Percentiles rank a stretch among this genome's conserved stretches.
Evolutionary conservation across 2,329 filamentous ascomycete genomes (phyloP).

Genomic region (Annulohypoxylon truncatum): DNA sequence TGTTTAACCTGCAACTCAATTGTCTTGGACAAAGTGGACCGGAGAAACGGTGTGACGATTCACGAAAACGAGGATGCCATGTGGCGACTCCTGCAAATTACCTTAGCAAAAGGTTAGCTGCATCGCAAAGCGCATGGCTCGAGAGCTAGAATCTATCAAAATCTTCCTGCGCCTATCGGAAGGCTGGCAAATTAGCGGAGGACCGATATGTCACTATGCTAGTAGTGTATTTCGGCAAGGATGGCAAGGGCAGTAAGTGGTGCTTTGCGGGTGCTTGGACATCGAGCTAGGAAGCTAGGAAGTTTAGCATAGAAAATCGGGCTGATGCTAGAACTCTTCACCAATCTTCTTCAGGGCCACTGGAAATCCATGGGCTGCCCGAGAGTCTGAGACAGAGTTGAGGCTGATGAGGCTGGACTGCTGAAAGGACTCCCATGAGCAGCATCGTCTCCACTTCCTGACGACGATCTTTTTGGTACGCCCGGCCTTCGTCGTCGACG

Average conservation of each 20-base stretch:
- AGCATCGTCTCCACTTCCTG: conserved; percentile 4
- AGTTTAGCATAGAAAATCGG: background rate
- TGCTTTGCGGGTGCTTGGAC: conserved; percentile 20
- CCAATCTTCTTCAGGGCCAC: conserved; percentile 15
- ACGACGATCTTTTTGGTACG: background rate
- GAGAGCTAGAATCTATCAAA: conserved; percentile 24
- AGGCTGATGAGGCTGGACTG: conserved; percentile 35
- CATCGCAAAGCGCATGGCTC: conserved; percentile 17
- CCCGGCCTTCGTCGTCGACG: background rate
- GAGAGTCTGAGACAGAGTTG: conserved; percentile 30
- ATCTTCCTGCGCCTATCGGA: conserved; percentile 23
- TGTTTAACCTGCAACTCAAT: conserved; percentile 26
- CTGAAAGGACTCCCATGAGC: conserved; percentile 20
- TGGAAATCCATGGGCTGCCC: background rate
- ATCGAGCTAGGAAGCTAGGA: conserved; percentile 9
- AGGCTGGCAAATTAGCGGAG: conserved; percentile 7
- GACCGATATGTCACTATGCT: conserved; percentile 20
- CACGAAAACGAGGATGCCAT: conserved; percentile 39
- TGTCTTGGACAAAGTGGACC: conserved; percentile 19
- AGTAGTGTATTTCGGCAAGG: conserved; percentile 8
- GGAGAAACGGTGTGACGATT: conserved; percentile 24
- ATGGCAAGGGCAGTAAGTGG: conserved; percentile 22
- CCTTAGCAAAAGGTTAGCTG: conserved; percentile 24
- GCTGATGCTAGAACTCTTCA: conserved; percentile 15
- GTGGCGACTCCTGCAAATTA: conserved; percentile 19